Evolutionary conservation across 768 basidiomycete species (phyloP).

Genomic region (Tremella yokohamensis): DNA sequence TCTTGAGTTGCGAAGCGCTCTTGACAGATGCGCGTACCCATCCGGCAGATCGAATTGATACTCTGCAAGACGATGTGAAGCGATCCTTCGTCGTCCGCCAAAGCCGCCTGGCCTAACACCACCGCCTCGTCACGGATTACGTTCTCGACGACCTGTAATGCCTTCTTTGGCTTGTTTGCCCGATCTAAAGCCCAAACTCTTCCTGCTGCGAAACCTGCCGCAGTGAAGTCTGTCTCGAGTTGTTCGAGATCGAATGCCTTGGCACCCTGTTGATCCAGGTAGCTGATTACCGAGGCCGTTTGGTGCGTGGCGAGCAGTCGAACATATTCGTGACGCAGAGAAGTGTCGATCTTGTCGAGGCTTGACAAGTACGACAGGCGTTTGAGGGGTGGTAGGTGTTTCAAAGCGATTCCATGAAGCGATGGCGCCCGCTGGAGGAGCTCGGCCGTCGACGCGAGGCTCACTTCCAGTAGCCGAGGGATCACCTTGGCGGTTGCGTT

Average conservation of each 20-base stretch:
- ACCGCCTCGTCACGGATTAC: constrained; percentile 41
- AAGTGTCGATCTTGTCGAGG: constrained; percentile 55
- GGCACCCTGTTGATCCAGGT: constrained; percentile 59
- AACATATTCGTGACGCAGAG: constrained; percentile 64
- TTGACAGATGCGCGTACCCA: constrained; percentile 67
- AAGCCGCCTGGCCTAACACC: constrained; percentile 24
- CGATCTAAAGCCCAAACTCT: constrained; percentile 75
- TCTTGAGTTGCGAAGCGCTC: constrained; percentile 54
- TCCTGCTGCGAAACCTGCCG: constrained; percentile 65
- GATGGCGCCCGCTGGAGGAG: constrained; percentile 65
- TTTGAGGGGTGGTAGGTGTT: constrained; percentile 54
- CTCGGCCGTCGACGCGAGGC: constrained; percentile 65
- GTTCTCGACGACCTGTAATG: constrained; percentile 64
- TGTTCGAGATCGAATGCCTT: constrained; percentile 60
- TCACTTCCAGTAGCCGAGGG: constrained; percentile 62
- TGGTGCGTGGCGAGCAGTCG: constrained; percentile 69
- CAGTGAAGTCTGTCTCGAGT: constrained; percentile 65
- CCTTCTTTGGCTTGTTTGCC: constrained; percentile 61
- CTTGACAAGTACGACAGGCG: constrained; percentile 74
- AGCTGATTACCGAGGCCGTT: constrained; percentile 62
- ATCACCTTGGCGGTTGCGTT: constrained; percentile 60
- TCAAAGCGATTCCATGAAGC: constrained; percentile 67
- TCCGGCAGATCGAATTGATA: constrained; percentile 61
- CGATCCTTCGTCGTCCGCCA: constrained; percentile 13
- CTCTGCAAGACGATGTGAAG: constrained; percentile 27